Evolutionary conservation across 768 basidiomycete genomes (phyloP), one percentile per base, ranked within the genome.

Genomic region (Lactarius indigo): DNA sequence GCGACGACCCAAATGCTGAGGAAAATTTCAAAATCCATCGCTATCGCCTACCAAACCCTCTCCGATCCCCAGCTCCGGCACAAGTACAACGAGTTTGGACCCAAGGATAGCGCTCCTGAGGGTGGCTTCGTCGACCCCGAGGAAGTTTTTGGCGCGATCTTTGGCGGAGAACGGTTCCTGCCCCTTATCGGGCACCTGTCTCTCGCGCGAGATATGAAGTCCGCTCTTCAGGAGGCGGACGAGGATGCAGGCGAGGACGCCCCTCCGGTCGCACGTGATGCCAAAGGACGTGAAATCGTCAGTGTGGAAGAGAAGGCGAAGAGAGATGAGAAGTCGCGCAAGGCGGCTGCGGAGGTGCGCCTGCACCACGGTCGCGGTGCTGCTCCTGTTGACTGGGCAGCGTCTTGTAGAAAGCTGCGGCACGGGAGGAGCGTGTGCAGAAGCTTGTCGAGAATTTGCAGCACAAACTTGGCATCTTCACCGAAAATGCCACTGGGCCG

Each of bases 41-140:
- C 94, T 0, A 91, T 94, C 59, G 94, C 94, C 3, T 93, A 90
- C 74, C 91, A 93, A 74, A 92, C 91, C 0, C 84, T 95, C 7
- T 92, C 91, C 1, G 92, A 95, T 69, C 84, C 87, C 3, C 77
- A 71, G 1, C 83, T 94, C 10, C 86, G 94, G 17, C 83, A 84
- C 70, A 93, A 94, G 74, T 96, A 96, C 79, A 95, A 96, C 76
- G 91, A 93, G 74, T 96, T 94, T 74, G 94, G 93, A 1, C 81
- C 90, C 0, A 91, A 90, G 77, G 92, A 90, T 78, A 90, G 86
- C 61, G 87, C 82, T 13, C 87, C 90, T 0, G 92, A 94, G 64
- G 92, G 92, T 35, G 93, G 92, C 2, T 93, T 86, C 71, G 88
- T 94, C 59, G 94, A 96, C 75, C 94, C 94, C 0, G 90, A 92